Base-by-base conservation (phyloP, 23 red algal genomes). In the Gracilaria caudata region DNA sequence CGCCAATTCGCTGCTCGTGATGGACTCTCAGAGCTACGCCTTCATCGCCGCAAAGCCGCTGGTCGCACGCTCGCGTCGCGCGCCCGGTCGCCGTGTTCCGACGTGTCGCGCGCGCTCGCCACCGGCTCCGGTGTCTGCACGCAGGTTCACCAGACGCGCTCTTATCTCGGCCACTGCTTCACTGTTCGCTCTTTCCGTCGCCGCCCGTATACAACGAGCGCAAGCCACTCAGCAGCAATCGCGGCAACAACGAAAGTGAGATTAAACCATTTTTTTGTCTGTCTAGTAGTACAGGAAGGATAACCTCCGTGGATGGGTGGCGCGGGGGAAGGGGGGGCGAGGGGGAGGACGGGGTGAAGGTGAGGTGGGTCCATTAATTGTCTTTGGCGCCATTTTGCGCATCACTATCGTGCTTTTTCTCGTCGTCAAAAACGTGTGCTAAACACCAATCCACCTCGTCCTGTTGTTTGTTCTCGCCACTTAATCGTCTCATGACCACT, bases 171-270 rank as follows among this genome's bases (percentile, higher is more conserved):
- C 35, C 29, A 26, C 66, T 3, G 82, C 58, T 2, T 37, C 65
- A 5, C 28, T 73, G 24, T 55, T 86, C 43, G 82, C 58, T 3
- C 82, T 86, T 7, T 86, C 82, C 3, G 34, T 58, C 45, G 63
- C 45, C 11, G 82, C 82, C 19, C 82, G 51, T 30, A 28, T 86
- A 23, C 60, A 86, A 21, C 82, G 82, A 35, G 65, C 82, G 26
- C 61, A 37, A 5, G 81, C 81, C 36, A 13, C 61, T 38, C 40
- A 73, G 43, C 49, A 53, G 49, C 7, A 17, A 17, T 16, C 1
- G 2, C 14, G 13, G 19, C 49, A 53, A 17, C 49, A 17, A 8
- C 49, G 1, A 53, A 17, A 53, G 12, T 53, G 8, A 53, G 49
- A n/a, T n/a, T 53, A 53, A 53, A 53, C 49, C 49, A 53, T 53